Evolutionary conservation across 352 stramenopile species (phyloP).

Genomic region (Thraustochytrium sp.): DNA sequence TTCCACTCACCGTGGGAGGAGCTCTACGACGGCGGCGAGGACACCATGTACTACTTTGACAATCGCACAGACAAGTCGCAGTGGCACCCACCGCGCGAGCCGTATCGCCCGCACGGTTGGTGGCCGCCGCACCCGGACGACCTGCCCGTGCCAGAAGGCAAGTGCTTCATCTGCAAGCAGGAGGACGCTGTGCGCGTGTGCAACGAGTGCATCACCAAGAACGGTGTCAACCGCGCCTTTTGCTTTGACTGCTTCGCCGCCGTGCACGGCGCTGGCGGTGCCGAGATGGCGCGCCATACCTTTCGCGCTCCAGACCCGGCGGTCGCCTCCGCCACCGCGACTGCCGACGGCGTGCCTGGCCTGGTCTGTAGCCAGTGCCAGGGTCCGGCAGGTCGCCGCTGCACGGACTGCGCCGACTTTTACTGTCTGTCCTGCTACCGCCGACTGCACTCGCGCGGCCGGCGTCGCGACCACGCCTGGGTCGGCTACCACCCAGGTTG

Average conservation of each 20-base stretch:
- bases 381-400: not conserved
- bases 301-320: not conserved
- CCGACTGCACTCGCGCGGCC: not conserved
- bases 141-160: slow-evolving; percentile 14
- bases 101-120: slow-evolving; percentile 17
- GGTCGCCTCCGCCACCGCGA: no score
- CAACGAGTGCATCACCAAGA: slow-evolving; percentile 23
- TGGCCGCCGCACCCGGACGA: slow-evolving; percentile 38
- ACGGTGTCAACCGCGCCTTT: slow-evolving; percentile 4
- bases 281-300: not conserved
- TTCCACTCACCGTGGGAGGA: slow-evolving; percentile 31
- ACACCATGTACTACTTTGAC: slow-evolving; percentile 38
- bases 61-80: slow-evolving; percentile 13
- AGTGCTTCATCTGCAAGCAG: slow-evolving; percentile 2
- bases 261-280: not conserved
- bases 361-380: slow-evolving; percentile 17
- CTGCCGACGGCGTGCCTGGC: not conserved
- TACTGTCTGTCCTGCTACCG: slow-evolving; percentile 33
- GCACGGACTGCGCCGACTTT: slow-evolving; percentile 5
- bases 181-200: slow-evolving; percentile 8
- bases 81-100: slow-evolving; percentile 7
- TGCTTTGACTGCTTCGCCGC: slow-evolving; percentile 37
- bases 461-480: slow-evolving; percentile 8
- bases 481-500: not conserved
- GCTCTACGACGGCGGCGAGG: not conserved